These are phyloP conservation scores for Adansonia gregorii DNA, from an alignment of 441 rosid genomes.

Conservation along the genomic window DNA sequence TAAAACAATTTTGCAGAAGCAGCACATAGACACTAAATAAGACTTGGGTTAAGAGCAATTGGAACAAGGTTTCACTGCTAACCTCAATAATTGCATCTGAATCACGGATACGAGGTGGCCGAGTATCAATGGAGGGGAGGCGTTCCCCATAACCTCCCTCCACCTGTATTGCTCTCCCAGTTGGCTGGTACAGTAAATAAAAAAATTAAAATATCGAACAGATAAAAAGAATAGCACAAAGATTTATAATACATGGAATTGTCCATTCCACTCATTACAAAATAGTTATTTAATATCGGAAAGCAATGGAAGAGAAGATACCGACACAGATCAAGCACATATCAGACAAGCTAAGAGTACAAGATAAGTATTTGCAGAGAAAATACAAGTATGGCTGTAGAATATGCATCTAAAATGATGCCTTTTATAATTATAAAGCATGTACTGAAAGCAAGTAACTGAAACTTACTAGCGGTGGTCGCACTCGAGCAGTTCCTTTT, in stretches of 20 bases:
- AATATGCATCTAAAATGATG: neutral
- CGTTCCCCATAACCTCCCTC: constrained; percentile 92
- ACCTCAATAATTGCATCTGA: constrained; percentile 97
- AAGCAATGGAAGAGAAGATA: constrained; percentile 15
- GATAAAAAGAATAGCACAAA: constrained; percentile 14
- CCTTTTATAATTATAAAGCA: neutral
- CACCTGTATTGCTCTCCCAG: constrained; percentile 97
- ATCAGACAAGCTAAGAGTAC: neutral
- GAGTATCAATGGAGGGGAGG: constrained; percentile 83
- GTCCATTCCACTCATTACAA: neutral
- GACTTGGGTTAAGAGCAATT: constrained; percentile 24
- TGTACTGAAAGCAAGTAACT: constrained; percentile 20
- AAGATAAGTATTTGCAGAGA: neutral
- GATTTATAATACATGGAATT: constrained; percentile 7
- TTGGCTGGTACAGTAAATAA: constrained; percentile 57
- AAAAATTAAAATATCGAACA: constrained; percentile 12
- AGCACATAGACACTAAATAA: constrained; percentile 24
- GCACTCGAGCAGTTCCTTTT: constrained; percentile 66
- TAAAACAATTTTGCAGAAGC: constrained; percentile 29
- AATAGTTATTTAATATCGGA: neutral
- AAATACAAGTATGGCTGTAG: neutral
- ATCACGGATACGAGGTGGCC: constrained; percentile 90
- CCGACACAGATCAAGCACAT: neutral
- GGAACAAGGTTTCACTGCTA: constrained; percentile 25
- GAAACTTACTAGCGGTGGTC: constrained; percentile 80